Evolutionary conservation across 164 flowering plant species (phyloP).

Genomic region (Vitis amurensis): DNA sequence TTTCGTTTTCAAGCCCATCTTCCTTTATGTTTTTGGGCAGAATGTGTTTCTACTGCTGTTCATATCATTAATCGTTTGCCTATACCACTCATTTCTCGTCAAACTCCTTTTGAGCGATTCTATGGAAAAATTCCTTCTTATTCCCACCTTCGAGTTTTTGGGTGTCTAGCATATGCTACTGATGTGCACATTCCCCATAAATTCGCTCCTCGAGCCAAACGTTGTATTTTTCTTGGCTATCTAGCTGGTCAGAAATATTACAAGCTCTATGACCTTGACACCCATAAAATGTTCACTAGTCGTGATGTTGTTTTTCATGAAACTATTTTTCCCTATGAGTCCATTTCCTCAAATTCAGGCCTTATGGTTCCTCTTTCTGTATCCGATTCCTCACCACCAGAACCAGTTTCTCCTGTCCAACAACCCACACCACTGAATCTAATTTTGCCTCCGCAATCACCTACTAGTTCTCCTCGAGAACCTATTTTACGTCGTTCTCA

Average conservation of each 20-base stretch:
- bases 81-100: background rate
- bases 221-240: constrained; percentile 17
- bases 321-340: background rate
- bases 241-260: constrained; percentile 12
- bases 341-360: no score
- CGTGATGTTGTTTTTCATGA: no score
- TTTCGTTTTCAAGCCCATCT: constrained; percentile 3
- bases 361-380: no score
- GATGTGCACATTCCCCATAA: background rate
- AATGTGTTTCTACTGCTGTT: constrained; percentile 2
- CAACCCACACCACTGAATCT: no score
- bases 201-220: background rate
- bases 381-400: no score
- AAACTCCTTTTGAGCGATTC: no score
- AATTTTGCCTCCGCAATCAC: no score
- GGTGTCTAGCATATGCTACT: no score
- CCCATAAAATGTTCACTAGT: background rate
- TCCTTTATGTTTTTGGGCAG: constrained; percentile 10
- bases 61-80: constrained; percentile 8
- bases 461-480: no score
- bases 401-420: no score
- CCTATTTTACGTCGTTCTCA: background rate
- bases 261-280: constrained; percentile 10
- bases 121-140: background rate
- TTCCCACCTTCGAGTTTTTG: no score